phyloP scores from a whole-genome alignment of 2,329 filamentous ascomycete species.

The Hypoxylon sp. region DNA sequence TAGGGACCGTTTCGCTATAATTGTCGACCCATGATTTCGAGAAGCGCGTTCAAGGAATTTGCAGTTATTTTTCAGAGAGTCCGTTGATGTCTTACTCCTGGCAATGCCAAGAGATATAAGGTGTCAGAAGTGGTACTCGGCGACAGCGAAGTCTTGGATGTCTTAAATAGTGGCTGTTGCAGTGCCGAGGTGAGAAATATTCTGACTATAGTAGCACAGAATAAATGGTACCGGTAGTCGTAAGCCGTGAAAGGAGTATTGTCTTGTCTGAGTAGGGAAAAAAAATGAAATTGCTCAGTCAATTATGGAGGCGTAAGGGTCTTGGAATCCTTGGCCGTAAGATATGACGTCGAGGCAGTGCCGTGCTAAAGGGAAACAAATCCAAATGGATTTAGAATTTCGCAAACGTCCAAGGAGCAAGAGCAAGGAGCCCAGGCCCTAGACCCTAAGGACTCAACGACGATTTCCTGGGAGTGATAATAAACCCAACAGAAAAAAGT shows the following conservation, averaged over 20 bases:
- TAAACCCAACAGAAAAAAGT: slow-evolving; percentile 23
- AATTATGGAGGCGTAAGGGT: slow-evolving; percentile 47
- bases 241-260: slow-evolving; percentile 23
- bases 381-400: slow-evolving; percentile 28
- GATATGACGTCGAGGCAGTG: slow-evolving; percentile 47
- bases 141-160: slow-evolving; percentile 27
- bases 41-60: slow-evolving; percentile 30
- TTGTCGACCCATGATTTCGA: slow-evolving; percentile 50
- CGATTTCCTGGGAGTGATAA: slow-evolving; percentile 18
- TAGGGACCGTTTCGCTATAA: slow-evolving; percentile 62
- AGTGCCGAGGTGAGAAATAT: slow-evolving; percentile 29
- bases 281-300: slow-evolving; percentile 39
- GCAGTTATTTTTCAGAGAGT: slow-evolving; percentile 27
- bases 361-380: slow-evolving; percentile 23
- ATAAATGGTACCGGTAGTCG: slow-evolving; percentile 19
- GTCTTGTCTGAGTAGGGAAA: slow-evolving; percentile 19
- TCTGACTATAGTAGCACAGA: slow-evolving; percentile 23
- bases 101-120: slow-evolving; percentile 30
- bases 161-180: slow-evolving; percentile 27
- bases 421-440: slow-evolving; percentile 26
- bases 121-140: slow-evolving; percentile 22
- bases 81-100: slow-evolving; percentile 25
- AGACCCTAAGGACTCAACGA: slow-evolving; percentile 30
- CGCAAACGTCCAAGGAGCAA: slow-evolving; percentile 33
- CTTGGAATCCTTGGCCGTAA: slow-evolving; percentile 50